phyloP scores from a whole-genome alignment of 768 basidiomycete species.

The Russula virescens region DNA sequence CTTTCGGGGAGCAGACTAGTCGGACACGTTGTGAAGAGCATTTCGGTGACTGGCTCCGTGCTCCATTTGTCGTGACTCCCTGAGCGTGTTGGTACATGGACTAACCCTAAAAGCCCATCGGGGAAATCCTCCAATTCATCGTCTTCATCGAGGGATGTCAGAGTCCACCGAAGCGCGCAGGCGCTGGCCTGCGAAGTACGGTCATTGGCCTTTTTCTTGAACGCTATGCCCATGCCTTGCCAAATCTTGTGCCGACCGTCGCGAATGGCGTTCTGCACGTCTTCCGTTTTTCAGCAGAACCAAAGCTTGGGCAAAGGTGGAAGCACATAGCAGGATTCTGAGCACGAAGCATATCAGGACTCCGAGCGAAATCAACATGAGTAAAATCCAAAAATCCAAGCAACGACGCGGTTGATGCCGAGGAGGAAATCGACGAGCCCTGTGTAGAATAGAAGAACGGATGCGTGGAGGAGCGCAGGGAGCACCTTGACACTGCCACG shows the following conservation, averaged over 20 bases:
- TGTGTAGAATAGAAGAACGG: constrained; percentile 18
- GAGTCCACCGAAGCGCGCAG: constrained; percentile 9
- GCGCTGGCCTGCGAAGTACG: not conserved
- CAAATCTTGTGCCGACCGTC: constrained; percentile 1
- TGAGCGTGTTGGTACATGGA: not conserved
- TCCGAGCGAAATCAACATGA: not conserved
- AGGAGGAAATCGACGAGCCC: not conserved
- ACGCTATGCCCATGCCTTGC: constrained; percentile 6
- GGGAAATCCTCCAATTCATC: constrained; percentile 16
- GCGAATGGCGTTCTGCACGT: not conserved
- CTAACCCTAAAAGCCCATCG: constrained; percentile 5
- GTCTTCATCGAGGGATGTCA: constrained; percentile 14
- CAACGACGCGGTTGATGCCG: not conserved
- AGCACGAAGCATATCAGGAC: constrained; percentile 6
- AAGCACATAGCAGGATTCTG: constrained; percentile 13
- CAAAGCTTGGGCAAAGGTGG: constrained; percentile 6
- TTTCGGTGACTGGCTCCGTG: not conserved
- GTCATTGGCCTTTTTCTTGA: not conserved
- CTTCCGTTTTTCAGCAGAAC: not conserved
- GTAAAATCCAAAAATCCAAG: not conserved
- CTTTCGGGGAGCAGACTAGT: constrained; percentile 6
- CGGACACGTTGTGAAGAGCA: constrained; percentile 1
- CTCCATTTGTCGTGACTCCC: not conserved
- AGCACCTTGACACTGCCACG: constrained; percentile 17
- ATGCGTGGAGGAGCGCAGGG: constrained; percentile 18